These are phyloP conservation scores for Aspergillus alliaceus DNA, from an alignment of 2,329 filamentous ascomycete species.

Conservation along the genomic window DNA sequence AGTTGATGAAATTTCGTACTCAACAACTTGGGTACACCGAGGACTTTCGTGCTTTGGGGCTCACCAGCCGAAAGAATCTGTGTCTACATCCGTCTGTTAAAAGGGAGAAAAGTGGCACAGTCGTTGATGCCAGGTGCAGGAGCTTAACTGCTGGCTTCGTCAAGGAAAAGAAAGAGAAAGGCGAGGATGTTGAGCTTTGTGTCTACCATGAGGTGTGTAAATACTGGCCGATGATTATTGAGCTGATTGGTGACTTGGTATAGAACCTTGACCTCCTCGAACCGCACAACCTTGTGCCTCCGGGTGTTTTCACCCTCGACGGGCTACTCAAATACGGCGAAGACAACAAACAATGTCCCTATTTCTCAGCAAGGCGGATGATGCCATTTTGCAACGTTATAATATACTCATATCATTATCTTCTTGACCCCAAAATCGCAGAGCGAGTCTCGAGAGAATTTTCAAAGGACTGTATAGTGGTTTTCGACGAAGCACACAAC, in stretches of 20 bases:
- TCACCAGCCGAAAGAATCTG: constrained; percentile 96
- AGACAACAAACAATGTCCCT: constrained; percentile 93
- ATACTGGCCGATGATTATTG: neutral
- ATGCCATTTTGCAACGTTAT: constrained; percentile 99
- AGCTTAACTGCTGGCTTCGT: constrained; percentile 96
- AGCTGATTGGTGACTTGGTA: constrained; percentile 20
- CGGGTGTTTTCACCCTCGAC: constrained; percentile 94
- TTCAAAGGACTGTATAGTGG: constrained; percentile 96
- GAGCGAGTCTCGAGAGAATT: constrained; percentile 92
- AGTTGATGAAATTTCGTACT: constrained; percentile 90
- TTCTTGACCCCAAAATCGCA: constrained; percentile 96
- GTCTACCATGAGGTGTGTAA: constrained; percentile 82
- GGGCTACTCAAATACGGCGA: constrained; percentile 87
- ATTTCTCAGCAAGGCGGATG: constrained; percentile 95
- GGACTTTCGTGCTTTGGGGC: constrained; percentile 85
- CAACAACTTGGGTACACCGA: constrained; percentile 87
- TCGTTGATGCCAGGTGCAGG: constrained; percentile 94
- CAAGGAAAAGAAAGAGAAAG: constrained; percentile 93
- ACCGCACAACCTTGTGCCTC: constrained; percentile 89
- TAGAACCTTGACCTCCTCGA: constrained; percentile 92
- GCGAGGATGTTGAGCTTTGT: constrained; percentile 91
- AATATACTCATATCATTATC: constrained; percentile 98
- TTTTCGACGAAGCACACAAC: constrained; percentile 98
- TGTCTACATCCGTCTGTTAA: constrained; percentile 96
- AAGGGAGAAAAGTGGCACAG: constrained; percentile 87